Base-by-base conservation (phyloP, 2,329 filamentous ascomycete genomes). In the Nothopassalora personata region DNA sequence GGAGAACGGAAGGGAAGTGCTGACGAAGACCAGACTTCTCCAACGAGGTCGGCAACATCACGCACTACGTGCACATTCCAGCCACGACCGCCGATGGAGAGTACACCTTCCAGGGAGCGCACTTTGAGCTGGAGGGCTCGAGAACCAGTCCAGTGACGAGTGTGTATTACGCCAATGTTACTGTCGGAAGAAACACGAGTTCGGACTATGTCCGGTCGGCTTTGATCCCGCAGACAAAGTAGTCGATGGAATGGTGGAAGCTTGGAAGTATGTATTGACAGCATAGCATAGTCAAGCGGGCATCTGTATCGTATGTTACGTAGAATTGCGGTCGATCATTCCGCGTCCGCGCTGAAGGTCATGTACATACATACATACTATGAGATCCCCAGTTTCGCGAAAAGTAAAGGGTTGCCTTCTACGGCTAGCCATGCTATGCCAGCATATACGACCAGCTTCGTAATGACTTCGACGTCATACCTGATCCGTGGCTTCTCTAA, bases 401-500 rank as follows among this genome's bases (percentile, higher is more conserved):
- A 92, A 45, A 90, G 73, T 28, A 90, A 77, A 0, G 89, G 89
- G 64, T 88, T 86, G n/a, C 82, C 79, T 66, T 90, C 89, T 1
- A 90, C 86, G 2, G 90, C 89, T 60, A 95, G 78, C 86, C 87
- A 91, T 54, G 82, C 91, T 73, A 96, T 96, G 91, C 93, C 94
- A 60, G 88, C 83, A 77, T 99, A 99, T 27, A 99, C 91, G 68
- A 99, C 89, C 61, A 99, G 76, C 76, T 97, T 97, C 5, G 94
- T 97, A 39, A 99, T 89, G 43, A 99, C 93, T 75, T 99, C 94
- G n/a, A 97, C 93, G 75, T 99, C 94, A 71, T 97, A 99, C 67
- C 92, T 82, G 60, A 97, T 92, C 66, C 94, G 85, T 52, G 94
- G 91, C 75, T 88, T 90, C 63, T 91, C 87, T 57, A 97, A 80